phyloP scores from a whole-genome alignment of 306 rosid genomes.

The Malus fusca region DNA sequence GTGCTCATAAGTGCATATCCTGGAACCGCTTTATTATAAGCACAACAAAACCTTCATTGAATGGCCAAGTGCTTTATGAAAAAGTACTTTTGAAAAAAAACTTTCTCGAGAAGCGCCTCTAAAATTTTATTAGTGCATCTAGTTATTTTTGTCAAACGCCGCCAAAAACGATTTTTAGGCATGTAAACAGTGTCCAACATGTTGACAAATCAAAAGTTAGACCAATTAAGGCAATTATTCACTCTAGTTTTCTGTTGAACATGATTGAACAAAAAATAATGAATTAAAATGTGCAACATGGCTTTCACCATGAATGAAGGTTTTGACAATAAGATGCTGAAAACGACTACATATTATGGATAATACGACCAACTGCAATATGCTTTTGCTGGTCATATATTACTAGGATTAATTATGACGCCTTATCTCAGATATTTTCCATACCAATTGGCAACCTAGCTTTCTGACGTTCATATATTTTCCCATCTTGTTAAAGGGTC shows the following conservation, averaged over 20 bases:
- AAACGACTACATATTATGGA: background rate
- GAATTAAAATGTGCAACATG: background rate
- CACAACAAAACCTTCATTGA: background rate
- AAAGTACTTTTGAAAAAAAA: background rate
- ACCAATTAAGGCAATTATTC: background rate
- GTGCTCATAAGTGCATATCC: background rate
- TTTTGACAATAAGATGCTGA: background rate
- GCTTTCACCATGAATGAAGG: background rate
- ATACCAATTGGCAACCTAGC: background rate
- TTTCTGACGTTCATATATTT: background rate
- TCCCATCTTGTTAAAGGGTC: background rate
- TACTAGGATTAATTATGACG: background rate
- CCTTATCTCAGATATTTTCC: constrained; percentile 7
- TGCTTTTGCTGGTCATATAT: background rate
- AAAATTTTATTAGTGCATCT: too few species aligned
- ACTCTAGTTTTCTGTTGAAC: background rate
- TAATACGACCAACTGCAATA: background rate
- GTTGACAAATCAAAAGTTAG: background rate
- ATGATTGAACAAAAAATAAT: background rate
- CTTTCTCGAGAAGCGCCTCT: too few species aligned
- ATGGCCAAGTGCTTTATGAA: background rate
- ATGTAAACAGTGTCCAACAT: background rate
- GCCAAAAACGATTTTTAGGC: background rate
- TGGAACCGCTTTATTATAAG: background rate
- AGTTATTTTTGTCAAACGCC: background rate